phyloP scores from a whole-genome alignment of 1,284 basidiomycete genomes.

The Porogramme epimiltina region DNA sequence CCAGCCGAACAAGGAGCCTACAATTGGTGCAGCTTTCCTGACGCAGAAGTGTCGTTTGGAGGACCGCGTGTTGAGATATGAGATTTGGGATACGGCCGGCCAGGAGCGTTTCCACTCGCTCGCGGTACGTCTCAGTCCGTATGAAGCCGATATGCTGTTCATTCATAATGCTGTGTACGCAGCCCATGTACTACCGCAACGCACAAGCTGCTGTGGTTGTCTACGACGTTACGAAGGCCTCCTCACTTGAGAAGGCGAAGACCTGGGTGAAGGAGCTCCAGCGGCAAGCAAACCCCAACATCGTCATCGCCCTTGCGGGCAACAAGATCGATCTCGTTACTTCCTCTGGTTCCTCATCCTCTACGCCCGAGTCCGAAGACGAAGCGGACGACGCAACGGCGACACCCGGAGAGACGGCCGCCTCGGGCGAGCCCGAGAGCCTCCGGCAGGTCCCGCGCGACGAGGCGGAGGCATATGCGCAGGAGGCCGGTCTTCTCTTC shows the following conservation, averaged over 20 bases:
- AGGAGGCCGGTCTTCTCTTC: slow-evolving; percentile 91
- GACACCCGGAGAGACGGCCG: slow-evolving; percentile 71
- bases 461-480: slow-evolving; percentile 95
- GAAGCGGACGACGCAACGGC: slow-evolving; percentile 86
- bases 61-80: slow-evolving; percentile 90
- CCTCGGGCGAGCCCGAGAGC: slow-evolving; percentile 62
- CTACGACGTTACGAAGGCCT: slow-evolving; percentile 94
- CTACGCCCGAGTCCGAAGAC: slow-evolving; percentile 70
- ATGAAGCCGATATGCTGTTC: slow-evolving; percentile 3
- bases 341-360: slow-evolving; percentile 54
- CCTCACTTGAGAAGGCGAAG: slow-evolving; percentile 98
- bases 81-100: slow-evolving; percentile 96
- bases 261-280: slow-evolving; percentile 99
- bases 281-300: slow-evolving; percentile 98
- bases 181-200: slow-evolving; percentile 99
- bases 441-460: slow-evolving; percentile 88
- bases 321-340: slow-evolving; percentile 96
- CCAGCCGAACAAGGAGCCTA: slow-evolving; percentile 96
- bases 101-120: slow-evolving; percentile 95
- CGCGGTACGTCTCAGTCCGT: slow-evolving; percentile 55
- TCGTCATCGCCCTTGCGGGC: slow-evolving; percentile 95
- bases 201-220: slow-evolving; percentile 98
- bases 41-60: slow-evolving; percentile 92
- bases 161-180: slow-evolving; percentile 7
- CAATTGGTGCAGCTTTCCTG: slow-evolving; percentile 94